Base-by-base conservation (phyloP, 768 basidiomycete genomes). In the Coprinellus micaceus region DNA sequence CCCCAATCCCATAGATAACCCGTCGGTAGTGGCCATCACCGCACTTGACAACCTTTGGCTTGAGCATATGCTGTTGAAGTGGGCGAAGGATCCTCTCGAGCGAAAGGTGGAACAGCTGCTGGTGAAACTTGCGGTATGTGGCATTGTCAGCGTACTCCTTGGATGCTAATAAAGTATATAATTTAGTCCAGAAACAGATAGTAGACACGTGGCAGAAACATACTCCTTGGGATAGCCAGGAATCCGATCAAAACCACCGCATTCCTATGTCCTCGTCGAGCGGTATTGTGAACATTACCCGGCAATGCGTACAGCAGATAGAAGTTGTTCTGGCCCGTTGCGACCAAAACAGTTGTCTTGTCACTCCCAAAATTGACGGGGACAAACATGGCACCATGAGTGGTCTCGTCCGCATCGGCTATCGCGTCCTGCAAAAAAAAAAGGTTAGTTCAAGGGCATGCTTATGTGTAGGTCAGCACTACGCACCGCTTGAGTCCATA, bases 401-500 rank as follows among this genome's bases (percentile, higher is more conserved):
- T 73, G 2, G 37, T 54, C 52, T 66, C 51, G 22, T 66, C 46
- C 37, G 59, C 46, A 37, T 37, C 11, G 13, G 62, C 58, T 56
- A 74, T 52, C 10, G 43, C 57, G 54, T 73, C 65, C 68, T 70
- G 43, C 33, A 33, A 13, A 33, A 33, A n/a, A n/a, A n/a, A 15
- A 1, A 24, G 17, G 26, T 5, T 19, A 10, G 30, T 41, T 22
- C 25, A 53, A 43, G 37, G 33, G 47, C 28, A 48, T n/a, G 40
- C 19, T 26, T 21, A 46, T 40, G 33, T 12, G 21, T 22, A 28
- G 21, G 36, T 15, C 58, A 60, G 43, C 46, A 53, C 11, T 17
- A 68, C 67, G 5, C 63, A 77, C 75, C 3, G 68, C 70, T 47
- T 80, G 75, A 5, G 62, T 52, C 74, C 73, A 79, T 3, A 71